Conservation (phyloP, 768 basidiomycete genomes). For the Tulasnella sp. region DNA sequence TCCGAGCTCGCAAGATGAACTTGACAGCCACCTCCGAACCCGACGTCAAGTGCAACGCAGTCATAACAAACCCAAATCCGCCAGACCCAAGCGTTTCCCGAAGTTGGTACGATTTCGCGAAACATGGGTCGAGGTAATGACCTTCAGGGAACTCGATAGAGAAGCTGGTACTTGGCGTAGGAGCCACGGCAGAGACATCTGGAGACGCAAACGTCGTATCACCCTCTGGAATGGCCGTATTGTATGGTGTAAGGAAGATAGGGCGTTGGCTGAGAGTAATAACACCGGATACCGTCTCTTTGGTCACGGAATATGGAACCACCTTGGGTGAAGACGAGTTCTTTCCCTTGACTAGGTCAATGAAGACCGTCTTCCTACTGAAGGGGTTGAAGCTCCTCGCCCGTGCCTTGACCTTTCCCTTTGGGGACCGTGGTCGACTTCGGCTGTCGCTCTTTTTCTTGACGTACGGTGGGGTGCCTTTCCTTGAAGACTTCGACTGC, state of each 20-base stretch:
- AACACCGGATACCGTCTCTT: not conserved
- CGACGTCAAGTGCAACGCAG: constrained; percentile 55
- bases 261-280: not conserved
- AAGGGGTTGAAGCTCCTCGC: not conserved
- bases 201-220: not conserved
- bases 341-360: not conserved
- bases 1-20: constrained; percentile 77
- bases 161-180: constrained; percentile 25
- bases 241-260: not conserved
- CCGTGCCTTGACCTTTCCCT: not conserved
- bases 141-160: constrained; percentile 51
- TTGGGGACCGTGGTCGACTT: not conserved
- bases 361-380: not conserved
- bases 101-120: constrained; percentile 52
- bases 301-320: not conserved
- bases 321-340: not conserved
- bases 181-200: not conserved
- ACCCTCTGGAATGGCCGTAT: not conserved
- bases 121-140: constrained; percentile 53
- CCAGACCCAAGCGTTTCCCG: constrained; percentile 80
- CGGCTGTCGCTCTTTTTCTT: not conserved
- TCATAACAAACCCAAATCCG: constrained; percentile 93
- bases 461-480: not conserved
- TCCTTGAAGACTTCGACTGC: not conserved
- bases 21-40: constrained; percentile 82